Evolutionary conservation across 352 stramenopile genomes (phyloP), one percentile per base, ranked within the genome.

Genomic region (Aphanomyces astaci): DNA sequence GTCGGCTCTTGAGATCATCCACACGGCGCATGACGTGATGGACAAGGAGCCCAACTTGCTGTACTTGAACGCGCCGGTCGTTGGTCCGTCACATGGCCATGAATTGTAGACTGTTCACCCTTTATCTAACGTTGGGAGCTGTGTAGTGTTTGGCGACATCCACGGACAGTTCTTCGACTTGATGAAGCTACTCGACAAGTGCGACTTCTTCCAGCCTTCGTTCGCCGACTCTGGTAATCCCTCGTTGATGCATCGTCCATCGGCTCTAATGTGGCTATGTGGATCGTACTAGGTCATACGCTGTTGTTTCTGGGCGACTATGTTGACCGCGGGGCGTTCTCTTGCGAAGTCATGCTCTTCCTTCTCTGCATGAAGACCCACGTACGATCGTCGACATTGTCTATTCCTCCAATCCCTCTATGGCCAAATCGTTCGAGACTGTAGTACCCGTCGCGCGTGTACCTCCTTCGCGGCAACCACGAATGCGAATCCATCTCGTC

Each of bases 401-500:
- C 31, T 46, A 39, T 65, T 19, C 31, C 33, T 4, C 31, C 10
- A 46, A 48, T 51, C 4, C 28, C 9, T 19, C 46, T n/a, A n/a
- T n/a, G n/a, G n/a, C n/a, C n/a, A n/a, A n/a, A n/a, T n/a, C n/a
- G n/a, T n/a, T n/a, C n/a, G n/a, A n/a, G n/a, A n/a, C n/a, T 51
- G 31, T 63, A 86, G 76, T 88, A 82, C 71, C 69, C 78, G 0
- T 72, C 73, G 15, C 87, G 87, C 46, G 78, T 94, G 0, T 71
- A 89, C 25, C 52, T 92, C 22, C 73, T 94, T 31, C 83, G 86
- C 13, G 86, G 83, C 27, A 94, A 94, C 59, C 83, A 94, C 73
- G 83, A 94, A 60, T 94, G 83, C 51, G 86, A 94, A 74, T 86
- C 83, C 22, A 90, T 94, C 54, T 94, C 86, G 32, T 89, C 82